Conservation (phyloP, 306 rosid genomes). For the Ceratonia siliqua region DNA sequence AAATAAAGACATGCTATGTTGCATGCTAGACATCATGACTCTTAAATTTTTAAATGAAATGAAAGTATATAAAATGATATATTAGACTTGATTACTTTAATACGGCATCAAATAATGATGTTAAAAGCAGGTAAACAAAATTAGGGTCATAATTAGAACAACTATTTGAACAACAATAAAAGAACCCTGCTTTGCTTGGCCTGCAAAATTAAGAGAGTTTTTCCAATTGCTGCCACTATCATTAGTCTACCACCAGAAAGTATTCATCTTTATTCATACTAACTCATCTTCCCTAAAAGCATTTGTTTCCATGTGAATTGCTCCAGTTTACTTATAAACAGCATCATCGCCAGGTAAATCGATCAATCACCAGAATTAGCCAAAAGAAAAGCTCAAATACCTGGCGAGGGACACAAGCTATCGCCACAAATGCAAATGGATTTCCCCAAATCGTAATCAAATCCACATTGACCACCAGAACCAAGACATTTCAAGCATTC, state of each 20-base stretch:
- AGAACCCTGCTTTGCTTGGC: not conserved
- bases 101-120: not conserved
- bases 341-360: not conserved
- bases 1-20: no score
- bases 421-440: constrained; percentile 61
- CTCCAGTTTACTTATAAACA: not conserved
- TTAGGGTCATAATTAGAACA: not conserved
- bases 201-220: not conserved
- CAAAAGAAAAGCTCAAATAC: constrained; percentile 34
- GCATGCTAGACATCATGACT: no score
- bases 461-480: constrained; percentile 49
- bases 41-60: no score
- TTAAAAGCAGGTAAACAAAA: not conserved
- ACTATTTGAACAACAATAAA: not conserved
- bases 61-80: not conserved
- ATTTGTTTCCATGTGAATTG: not conserved
- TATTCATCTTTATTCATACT: not conserved
- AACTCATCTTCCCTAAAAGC: not conserved
- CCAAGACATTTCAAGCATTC: constrained; percentile 42
- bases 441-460: constrained; percentile 37
- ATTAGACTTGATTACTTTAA: not conserved
- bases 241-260: not conserved
- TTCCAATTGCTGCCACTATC: not conserved
- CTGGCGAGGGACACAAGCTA: constrained; percentile 48
- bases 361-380: not conserved